A percentile compares a stretch with the other conserved stretches of the same genome.
phyloP scores from a whole-genome alignment of 805 yeast genomes.

The Cyberlindnera nakhonratchasimensis region DNA sequence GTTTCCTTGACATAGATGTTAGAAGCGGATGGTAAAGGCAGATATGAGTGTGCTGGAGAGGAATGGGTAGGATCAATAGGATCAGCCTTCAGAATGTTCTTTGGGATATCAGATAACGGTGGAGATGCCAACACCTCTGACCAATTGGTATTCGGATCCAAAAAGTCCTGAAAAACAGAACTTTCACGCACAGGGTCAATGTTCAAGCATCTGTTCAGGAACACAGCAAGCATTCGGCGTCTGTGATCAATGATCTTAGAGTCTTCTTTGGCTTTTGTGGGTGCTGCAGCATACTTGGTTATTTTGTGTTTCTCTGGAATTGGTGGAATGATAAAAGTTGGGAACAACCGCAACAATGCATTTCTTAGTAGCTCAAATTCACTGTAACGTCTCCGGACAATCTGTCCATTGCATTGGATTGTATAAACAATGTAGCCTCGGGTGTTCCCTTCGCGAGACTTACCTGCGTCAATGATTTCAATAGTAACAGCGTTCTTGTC shows the following conservation, averaged over 20 bases:
- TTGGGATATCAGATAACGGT: slow-evolving; percentile 51
- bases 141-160: slow-evolving; percentile 92
- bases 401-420: slow-evolving; percentile 56
- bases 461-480: slow-evolving; percentile 76
- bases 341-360: slow-evolving; percentile 66
- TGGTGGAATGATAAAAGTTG: slow-evolving; percentile 85
- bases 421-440: slow-evolving; percentile 82
- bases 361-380: slow-evolving; percentile 86
- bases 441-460: slow-evolving; percentile 74
- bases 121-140: slow-evolving; percentile 64
- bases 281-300: slow-evolving; percentile 40
- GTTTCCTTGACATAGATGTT: slow-evolving; percentile 23
- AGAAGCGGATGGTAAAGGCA: slow-evolving; percentile 55
- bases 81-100: slow-evolving; percentile 52
- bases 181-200: slow-evolving; percentile 56
- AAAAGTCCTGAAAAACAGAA: slow-evolving; percentile 67
- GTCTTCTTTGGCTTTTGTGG: slow-evolving; percentile 41
- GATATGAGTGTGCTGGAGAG: slow-evolving; percentile 54
- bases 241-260: slow-evolving; percentile 58
- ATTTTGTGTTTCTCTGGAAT: slow-evolving; percentile 83
- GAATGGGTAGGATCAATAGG: slow-evolving; percentile 58
- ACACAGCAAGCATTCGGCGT: slow-evolving; percentile 72
- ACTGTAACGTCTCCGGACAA: slow-evolving; percentile 81
- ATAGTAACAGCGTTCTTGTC: slow-evolving; percentile 27
- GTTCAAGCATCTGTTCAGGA: slow-evolving; percentile 71